Percentiles rank a stretch among this genome's conserved stretches.
Conservation (phyloP, 2,329 filamentous ascomycete species). For the Calonectria pauciramosa region DNA sequence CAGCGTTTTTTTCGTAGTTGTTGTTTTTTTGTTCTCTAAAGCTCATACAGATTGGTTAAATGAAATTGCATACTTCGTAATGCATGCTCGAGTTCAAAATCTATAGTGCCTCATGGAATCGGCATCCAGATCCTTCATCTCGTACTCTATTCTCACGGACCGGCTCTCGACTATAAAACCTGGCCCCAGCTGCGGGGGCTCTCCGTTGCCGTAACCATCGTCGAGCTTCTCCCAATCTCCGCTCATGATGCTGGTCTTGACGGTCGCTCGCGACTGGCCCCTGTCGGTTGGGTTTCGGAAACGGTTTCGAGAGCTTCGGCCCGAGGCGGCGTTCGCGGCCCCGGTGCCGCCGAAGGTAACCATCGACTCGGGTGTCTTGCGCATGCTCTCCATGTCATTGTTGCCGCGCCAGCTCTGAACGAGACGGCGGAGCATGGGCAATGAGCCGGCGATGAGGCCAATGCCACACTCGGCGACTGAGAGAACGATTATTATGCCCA, state of each 20-base stretch:
- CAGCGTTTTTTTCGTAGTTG: neutral
- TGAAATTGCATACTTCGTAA: neutral
- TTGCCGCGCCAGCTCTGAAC: neutral
- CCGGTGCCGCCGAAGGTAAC: neutral
- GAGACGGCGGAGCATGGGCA: constrained; percentile 2
- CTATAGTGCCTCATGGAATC: neutral
- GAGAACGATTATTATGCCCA: neutral
- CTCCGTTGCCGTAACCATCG: neutral
- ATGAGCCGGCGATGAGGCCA: neutral
- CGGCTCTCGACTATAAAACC: neutral
- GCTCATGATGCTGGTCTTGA: neutral
- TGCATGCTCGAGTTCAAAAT: neutral
- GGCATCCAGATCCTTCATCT: neutral
- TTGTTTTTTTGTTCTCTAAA: neutral
- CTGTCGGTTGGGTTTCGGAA: constrained; percentile 4
- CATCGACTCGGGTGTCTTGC: neutral
- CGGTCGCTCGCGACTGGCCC: neutral
- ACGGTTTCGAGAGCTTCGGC: neutral
- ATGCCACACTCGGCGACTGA: neutral
- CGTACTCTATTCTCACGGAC: neutral
- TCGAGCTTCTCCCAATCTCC: neutral
- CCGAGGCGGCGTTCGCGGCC: neutral
- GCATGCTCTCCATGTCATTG: neutral
- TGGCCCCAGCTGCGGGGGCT: neutral
- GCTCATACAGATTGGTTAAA: neutral